These are phyloP conservation scores for Juncus inflexus DNA, from an alignment of 176 grass and related monocot genomes.

Conservation along the genomic window DNA sequence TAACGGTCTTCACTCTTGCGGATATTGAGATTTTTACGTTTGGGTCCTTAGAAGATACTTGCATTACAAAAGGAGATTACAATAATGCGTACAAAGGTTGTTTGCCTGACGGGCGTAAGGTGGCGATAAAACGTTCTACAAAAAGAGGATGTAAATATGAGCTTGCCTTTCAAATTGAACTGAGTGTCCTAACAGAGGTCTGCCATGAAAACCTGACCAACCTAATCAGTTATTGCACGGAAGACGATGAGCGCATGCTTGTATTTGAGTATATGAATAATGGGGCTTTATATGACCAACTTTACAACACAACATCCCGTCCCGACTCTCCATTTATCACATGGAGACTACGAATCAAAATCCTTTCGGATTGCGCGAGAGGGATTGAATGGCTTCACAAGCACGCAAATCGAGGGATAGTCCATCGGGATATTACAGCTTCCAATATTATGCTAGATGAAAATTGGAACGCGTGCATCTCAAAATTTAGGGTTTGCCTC, in stretches of 20 bases:
- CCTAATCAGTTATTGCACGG: neutral
- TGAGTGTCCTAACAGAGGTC: neutral
- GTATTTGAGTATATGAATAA: too few species aligned
- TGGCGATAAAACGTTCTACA: neutral
- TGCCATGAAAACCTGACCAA: neutral
- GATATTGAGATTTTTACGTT: neutral
- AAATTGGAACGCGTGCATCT: too few species aligned
- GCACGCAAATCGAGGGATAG: neutral
- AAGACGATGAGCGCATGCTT: neutral
- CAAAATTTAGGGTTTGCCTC: neutral
- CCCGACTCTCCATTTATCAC: neutral
- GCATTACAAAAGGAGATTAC: neutral
- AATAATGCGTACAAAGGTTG: neutral
- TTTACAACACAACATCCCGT: neutral
- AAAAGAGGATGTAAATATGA: neutral
- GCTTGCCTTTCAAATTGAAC: neutral
- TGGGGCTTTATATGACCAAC: neutral
- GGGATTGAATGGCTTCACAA: too few species aligned
- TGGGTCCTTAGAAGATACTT: neutral
- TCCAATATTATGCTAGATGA: neutral
- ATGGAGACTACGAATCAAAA: constrained; percentile 1
- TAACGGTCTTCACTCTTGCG: neutral
- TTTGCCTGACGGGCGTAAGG: neutral
- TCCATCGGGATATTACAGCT: constrained; percentile 6
- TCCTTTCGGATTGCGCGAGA: too few species aligned